These are phyloP conservation scores for Lasiodiplodia sp. DNA, from an alignment of 2,329 filamentous ascomycete genomes.

Conservation along the genomic window DNA sequence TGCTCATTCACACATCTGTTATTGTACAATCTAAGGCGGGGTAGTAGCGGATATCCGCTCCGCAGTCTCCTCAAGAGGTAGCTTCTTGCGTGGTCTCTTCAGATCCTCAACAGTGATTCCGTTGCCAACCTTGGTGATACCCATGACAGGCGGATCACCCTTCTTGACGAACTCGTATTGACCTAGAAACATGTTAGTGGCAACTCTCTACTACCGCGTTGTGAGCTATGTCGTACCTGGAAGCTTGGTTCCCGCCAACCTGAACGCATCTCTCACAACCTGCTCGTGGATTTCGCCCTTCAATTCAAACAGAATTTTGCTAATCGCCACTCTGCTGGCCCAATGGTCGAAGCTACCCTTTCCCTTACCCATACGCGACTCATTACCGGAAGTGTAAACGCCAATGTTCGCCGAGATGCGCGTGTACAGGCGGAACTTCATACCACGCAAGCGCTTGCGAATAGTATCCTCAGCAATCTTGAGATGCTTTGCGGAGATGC, in stretches of 20 bases:
- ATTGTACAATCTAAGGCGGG: slow-evolving; percentile 28
- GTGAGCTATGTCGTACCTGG: slow-evolving; percentile 68
- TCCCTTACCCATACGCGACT: slow-evolving; percentile 98
- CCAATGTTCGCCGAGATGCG: slow-evolving; percentile 91
- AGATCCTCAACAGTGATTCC: slow-evolving; percentile 84
- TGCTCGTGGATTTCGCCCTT: slow-evolving; percentile 94
- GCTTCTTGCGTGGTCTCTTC: slow-evolving; percentile 76
- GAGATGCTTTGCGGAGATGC: slow-evolving; percentile 85
- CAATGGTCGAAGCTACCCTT: slow-evolving; percentile 98
- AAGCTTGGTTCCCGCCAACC: slow-evolving; percentile 92
- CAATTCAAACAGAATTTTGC: slow-evolving; percentile 90
- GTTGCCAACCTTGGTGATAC: slow-evolving; percentile 84
- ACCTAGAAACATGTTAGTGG: slow-evolving; percentile 54
- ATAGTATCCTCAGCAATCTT: slow-evolving; percentile 95
- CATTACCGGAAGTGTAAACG: slow-evolving; percentile 94
- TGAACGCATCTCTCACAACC: slow-evolving; percentile 90
- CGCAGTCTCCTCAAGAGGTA: slow-evolving; percentile 65
- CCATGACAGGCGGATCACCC: slow-evolving; percentile 87
- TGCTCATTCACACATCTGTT: neutral
- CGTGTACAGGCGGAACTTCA: slow-evolving; percentile 93
- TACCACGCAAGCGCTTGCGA: slow-evolving; percentile 82
- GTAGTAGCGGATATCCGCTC: slow-evolving; percentile 67
- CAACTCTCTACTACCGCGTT: neutral
- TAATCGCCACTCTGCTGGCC: slow-evolving; percentile 88
- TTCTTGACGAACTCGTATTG: slow-evolving; percentile 94